Evolutionary conservation across 441 rosid species (phyloP).

Genomic region (Gossypium davidsonii): DNA sequence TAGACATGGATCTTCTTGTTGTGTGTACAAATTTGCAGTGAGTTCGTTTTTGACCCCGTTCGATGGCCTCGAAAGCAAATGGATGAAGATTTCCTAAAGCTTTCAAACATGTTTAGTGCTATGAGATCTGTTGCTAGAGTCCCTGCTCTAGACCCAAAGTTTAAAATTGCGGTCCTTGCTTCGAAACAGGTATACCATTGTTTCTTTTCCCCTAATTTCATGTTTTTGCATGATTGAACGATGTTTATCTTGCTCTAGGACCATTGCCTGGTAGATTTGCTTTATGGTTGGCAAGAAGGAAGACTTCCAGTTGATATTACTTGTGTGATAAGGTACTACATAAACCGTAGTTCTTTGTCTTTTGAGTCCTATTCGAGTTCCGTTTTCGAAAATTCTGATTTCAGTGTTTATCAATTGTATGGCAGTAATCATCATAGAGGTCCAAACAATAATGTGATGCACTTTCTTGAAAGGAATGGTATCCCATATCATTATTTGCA

Average conservation of each 20-base stretch:
- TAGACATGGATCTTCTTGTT: constrained; percentile 4
- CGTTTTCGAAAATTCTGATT: constrained; percentile 7
- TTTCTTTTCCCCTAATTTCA: background rate
- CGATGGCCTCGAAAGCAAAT: constrained; percentile 79
- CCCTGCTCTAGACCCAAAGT: constrained; percentile 75
- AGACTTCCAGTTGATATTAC: constrained; percentile 79
- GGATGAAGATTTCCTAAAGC: constrained; percentile 57
- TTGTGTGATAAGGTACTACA: constrained; percentile 74
- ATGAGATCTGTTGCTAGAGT: constrained; percentile 66
- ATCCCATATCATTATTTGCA: constrained; percentile 75
- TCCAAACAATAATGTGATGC: constrained; percentile 73
- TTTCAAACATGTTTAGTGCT: constrained; percentile 55
- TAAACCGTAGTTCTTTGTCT: background rate
- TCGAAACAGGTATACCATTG: constrained; percentile 59
- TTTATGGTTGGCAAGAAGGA: constrained; percentile 88
- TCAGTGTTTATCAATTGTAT: constrained; percentile 2
- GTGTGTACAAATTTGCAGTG: constrained; percentile 43
- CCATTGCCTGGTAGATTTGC: constrained; percentile 84
- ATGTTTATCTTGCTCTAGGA: constrained; percentile 40
- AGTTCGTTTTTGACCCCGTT: constrained; percentile 68
- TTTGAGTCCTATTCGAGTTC: constrained; percentile 7
- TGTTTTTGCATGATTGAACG: constrained; percentile 9
- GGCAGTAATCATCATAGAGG: constrained; percentile 83
- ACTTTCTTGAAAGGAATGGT: constrained; percentile 73
- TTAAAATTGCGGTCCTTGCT: constrained; percentile 70